phyloP scores from a whole-genome alignment of 208 protist genomes.

The Leishmania mexicana region DNA sequence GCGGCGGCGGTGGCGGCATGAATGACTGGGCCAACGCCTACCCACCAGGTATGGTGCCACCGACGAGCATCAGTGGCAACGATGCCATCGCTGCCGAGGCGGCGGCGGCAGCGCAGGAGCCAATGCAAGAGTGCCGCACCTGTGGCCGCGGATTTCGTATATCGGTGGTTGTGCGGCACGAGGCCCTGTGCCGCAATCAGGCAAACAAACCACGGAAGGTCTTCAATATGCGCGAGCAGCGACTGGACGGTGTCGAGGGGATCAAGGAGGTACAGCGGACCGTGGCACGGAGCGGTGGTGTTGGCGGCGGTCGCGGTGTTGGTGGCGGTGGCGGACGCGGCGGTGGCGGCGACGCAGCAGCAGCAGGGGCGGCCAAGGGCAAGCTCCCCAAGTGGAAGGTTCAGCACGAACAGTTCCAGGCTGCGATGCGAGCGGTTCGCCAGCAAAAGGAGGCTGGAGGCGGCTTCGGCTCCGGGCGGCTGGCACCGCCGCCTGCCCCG shows the following conservation, averaged over 20 bases:
- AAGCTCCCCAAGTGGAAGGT: constrained; percentile 92
- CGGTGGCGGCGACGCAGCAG: constrained; percentile 7
- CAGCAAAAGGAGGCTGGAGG: constrained; percentile 32
- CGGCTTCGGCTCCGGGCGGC: constrained; percentile 19
- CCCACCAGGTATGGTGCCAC: constrained; percentile 37
- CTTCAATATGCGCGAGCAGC: constrained; percentile 78
- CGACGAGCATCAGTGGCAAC: constrained; percentile 20
- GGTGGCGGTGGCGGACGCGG: constrained; percentile 11
- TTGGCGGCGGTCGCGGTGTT: background rate
- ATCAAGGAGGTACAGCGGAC: constrained; percentile 50
- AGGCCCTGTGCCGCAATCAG: constrained; percentile 62
- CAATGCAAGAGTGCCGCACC: constrained; percentile 49
- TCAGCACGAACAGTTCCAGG: constrained; percentile 91
- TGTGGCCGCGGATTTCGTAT: constrained; percentile 79
- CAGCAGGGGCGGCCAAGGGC: constrained; percentile 26
- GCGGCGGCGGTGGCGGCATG: constrained; percentile 29
- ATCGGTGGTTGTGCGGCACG: constrained; percentile 66
- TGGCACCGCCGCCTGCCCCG: constrained; percentile 40
- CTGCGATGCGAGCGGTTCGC: constrained; percentile 79
- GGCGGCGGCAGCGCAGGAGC: constrained; percentile 51
- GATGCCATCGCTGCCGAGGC: constrained; percentile 36
- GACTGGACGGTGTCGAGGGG: constrained; percentile 76
- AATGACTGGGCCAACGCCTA: constrained; percentile 48
- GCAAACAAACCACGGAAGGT: constrained; percentile 56
- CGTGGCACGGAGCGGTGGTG: constrained; percentile 4